Conservation (phyloP, 2,329 filamentous ascomycete genomes). For the Alternaria triticimaculans region DNA sequence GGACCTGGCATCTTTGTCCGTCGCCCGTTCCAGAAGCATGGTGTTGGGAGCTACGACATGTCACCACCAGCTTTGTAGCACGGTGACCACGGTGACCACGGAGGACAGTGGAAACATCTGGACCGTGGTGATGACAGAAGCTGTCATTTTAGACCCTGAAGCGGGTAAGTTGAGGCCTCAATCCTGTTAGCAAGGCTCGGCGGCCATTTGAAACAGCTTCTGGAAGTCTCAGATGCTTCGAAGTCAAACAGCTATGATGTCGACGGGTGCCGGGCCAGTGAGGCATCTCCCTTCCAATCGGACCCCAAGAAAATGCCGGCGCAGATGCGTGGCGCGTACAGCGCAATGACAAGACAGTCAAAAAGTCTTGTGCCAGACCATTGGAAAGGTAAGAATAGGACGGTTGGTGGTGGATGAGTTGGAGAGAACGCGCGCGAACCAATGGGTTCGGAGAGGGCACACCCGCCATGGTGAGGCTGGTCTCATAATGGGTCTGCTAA, state of each 20-base stretch:
- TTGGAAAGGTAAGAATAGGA: not conserved
- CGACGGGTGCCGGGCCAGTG: not conserved
- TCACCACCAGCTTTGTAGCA: not conserved
- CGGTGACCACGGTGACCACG: not conserved
- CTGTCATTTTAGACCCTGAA: not conserved
- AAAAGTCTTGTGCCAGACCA: not conserved
- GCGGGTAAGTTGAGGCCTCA: not conserved
- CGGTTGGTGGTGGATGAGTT: slow-evolving; percentile 12
- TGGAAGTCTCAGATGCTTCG: slow-evolving; percentile 27
- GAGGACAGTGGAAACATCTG: not conserved
- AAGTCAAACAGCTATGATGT: slow-evolving; percentile 20
- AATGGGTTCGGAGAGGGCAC: slow-evolving; percentile 33
- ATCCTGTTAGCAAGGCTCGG: not conserved
- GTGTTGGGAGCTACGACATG: slow-evolving; percentile 13
- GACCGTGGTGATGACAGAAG: not conserved
- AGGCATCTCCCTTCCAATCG: not conserved
- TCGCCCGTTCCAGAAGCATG: slow-evolving; percentile 1
- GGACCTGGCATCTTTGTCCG: slow-evolving; percentile 17
- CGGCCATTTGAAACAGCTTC: slow-evolving; percentile 30
- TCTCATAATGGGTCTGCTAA: slow-evolving; percentile 37
- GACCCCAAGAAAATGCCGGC: not conserved
- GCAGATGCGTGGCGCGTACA: slow-evolving; percentile 1
- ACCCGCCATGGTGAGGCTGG: slow-evolving; percentile 32
- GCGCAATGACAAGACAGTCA: slow-evolving; percentile 3
- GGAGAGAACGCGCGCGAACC: slow-evolving; percentile 18